Evolutionary conservation across 768 basidiomycete species (phyloP), one percentile per base, ranked within the genome.

Genomic region (Mycena rosella): DNA sequence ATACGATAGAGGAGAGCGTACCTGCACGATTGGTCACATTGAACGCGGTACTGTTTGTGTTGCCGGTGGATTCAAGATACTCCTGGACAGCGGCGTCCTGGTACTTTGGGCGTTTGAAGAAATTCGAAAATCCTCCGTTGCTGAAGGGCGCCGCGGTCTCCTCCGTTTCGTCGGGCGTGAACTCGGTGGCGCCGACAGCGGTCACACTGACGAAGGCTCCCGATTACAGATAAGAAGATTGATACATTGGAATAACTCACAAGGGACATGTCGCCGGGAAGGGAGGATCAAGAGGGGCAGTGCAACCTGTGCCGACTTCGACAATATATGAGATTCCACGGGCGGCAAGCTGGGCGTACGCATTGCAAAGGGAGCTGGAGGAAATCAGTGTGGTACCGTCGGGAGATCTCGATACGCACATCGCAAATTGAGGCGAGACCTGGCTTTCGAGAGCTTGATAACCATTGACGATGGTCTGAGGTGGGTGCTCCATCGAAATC

Each of bases 241-340:
- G 36, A 38, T 26, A 36, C 22, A 45, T 45, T 30, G 56, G n/a
- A 22, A 57, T 29, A n/a, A 57, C 56, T 29, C 26, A 57, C 56
- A 57, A 57, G n/a, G 56, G 56, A n/a, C 56, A 57, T 42, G 56
- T 42, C 29, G 56, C 56, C 40, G 56, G 56, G n/a, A 57, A 57
- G 18, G 56, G 44, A 29, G 56, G 27, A 20, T 54, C 17, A 54
- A 38, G 8, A 49, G 13, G 26, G 20, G 22, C 22, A 14, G n/a
- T 54, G 53, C 22, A 38, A 22, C 53, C 34, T 54, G 11, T n/a
- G 52, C 52, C 52, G 32, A 53, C 22, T 15, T 56, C 34, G 44
- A 59, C 57, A 36, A 59, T 59, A 34, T 59, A 59, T 13, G 57
- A 59, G n/a, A 59, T 30, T 18, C 57, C 57, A 20, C 57, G 57